These are phyloP conservation scores for Ogataea angusta DNA, from an alignment of 805 yeast genomes.

Conservation along the genomic window DNA sequence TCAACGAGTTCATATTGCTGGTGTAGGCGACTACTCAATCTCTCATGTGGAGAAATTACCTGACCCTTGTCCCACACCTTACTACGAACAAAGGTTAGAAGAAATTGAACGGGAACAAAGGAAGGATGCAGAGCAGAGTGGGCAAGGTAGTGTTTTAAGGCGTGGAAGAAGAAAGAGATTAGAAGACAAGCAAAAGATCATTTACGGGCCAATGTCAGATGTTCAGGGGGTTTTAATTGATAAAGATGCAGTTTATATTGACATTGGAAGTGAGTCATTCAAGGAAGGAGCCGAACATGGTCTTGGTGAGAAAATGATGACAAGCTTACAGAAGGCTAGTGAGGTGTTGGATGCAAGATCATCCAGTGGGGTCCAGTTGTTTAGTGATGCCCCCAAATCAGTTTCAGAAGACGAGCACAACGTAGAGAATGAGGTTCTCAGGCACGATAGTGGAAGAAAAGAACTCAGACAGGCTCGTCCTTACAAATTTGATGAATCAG, in stretches of 20 bases:
- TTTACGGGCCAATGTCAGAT: constrained; percentile 99
- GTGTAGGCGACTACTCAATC: constrained; percentile 86
- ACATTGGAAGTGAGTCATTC: constrained; percentile 47
- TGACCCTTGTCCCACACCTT: constrained; percentile 99
- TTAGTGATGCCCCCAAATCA: constrained; percentile 43
- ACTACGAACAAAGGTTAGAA: constrained; percentile 78
- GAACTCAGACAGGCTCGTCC: constrained; percentile 47
- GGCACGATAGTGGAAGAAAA: constrained; percentile 58
- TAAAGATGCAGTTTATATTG: constrained; percentile 95
- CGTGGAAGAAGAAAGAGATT: constrained; percentile 77
- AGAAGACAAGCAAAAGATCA: constrained; percentile 89
- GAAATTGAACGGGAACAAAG: constrained; percentile 74
- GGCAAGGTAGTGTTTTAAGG: constrained; percentile 47
- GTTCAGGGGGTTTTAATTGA: constrained; percentile 98
- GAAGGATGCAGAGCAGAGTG: constrained; percentile 60
- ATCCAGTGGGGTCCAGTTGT: constrained; percentile 67
- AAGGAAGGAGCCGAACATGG: constrained; percentile 47
- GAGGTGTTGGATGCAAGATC: constrained; percentile 50
- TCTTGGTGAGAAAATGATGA: constrained; percentile 82
- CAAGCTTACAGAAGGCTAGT: constrained; percentile 70
- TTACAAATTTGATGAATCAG: background rate
- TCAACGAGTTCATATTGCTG: constrained; percentile 88
- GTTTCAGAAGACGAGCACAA: constrained; percentile 40
- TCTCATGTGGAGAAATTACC: constrained; percentile 82
- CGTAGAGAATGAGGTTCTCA: constrained; percentile 33